phyloP scores from a whole-genome alignment of 352 stramenopile genomes.

The Phytopythium delawarense region DNA sequence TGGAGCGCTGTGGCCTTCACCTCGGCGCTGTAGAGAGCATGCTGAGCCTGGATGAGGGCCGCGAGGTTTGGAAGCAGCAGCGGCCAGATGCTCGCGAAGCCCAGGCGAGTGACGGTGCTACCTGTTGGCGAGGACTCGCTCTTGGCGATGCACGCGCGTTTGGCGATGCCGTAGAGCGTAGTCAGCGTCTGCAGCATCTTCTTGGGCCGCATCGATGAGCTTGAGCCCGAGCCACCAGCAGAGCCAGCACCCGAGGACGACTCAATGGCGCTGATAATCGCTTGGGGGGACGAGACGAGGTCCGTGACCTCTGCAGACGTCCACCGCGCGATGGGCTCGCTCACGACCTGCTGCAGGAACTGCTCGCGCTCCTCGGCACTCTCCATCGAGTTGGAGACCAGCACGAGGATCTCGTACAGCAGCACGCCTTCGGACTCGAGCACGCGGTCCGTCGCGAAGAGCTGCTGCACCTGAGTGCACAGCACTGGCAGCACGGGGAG shows the following conservation, averaged over 20 bases:
- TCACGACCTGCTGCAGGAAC: conserved; percentile 73
- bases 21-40: conserved; percentile 45
- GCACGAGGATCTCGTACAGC: conserved; percentile 78
- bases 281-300: conserved; percentile 52
- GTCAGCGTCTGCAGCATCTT: conserved; percentile 75
- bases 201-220: conserved; percentile 14
- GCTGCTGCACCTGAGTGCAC: conserved; percentile 57
- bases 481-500: conserved; percentile 70
- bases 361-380: conserved; percentile 51
- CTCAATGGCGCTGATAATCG: conserved; percentile 51
- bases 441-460: conserved; percentile 71
- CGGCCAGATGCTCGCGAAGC: conserved; percentile 56
- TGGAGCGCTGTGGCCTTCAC: conserved; percentile 56
- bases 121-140: background rate
- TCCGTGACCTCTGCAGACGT: conserved; percentile 58
- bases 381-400: conserved; percentile 78
- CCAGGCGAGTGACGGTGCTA: conserved; percentile 7
- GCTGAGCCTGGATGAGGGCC: conserved; percentile 50
- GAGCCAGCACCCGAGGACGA: background rate
- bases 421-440: conserved; percentile 73
- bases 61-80: conserved; percentile 70
- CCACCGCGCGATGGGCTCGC: conserved; percentile 60
- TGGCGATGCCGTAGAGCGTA: conserved; percentile 72
- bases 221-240: background rate
- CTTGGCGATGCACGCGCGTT: conserved; percentile 7